These are phyloP conservation scores for Nidularia sp. DNA, from an alignment of 768 basidiomycete genomes.

Conservation along the genomic window DNA sequence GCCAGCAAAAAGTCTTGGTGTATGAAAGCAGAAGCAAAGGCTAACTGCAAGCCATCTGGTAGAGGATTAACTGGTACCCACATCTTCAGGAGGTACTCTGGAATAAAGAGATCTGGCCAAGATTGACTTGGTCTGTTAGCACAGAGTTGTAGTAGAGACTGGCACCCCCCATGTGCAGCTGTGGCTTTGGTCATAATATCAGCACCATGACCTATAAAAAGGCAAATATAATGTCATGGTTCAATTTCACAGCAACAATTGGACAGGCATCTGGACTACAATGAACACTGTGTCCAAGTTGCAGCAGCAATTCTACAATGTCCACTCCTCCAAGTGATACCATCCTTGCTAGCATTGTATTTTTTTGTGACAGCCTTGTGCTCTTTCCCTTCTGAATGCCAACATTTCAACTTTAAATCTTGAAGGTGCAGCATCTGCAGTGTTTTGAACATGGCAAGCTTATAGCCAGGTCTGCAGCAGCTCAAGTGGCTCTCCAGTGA, in stretches of 20 bases:
- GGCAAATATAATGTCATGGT: neutral
- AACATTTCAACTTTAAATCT: neutral
- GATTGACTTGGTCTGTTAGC: neutral
- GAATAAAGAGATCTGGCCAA: neutral
- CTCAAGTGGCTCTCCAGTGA: neutral
- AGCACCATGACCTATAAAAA: neutral
- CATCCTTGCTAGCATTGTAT: neutral
- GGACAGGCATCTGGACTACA: neutral
- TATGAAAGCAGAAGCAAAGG: neutral
- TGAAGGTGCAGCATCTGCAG: neutral
- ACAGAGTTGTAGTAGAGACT: neutral
- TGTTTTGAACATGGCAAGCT: neutral
- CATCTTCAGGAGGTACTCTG: neutral
- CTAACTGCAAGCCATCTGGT: neutral
- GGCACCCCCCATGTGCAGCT: neutral
- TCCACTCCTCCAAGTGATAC: neutral
- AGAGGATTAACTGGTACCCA: neutral
- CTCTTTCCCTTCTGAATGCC: neutral
- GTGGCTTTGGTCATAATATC: neutral
- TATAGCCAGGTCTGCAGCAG: neutral
- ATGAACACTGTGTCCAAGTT: neutral
- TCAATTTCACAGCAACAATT: neutral
- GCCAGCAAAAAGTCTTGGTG: neutral
- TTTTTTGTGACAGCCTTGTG: neutral
- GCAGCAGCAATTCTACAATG: neutral